Percentiles rank a stretch among this genome's conserved stretches.
Evolutionary conservation across 2,329 filamentous ascomycete species (phyloP).

Genomic region (Hirsutella thompsonii): DNA sequence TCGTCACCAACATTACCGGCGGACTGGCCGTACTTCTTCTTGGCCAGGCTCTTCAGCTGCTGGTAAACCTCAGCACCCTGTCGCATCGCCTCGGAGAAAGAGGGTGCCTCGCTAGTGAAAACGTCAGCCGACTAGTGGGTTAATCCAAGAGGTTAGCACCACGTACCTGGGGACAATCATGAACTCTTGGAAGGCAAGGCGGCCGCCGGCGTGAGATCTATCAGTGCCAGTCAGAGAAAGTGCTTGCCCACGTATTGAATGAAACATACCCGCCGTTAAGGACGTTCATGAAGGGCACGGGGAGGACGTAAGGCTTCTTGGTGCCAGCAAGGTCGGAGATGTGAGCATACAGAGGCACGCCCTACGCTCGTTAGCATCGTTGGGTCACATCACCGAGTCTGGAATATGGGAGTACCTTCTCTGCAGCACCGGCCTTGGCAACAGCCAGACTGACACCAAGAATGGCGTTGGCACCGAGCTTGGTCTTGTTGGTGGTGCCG

Average conservation of each 20-base stretch:
- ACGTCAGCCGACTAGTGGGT: constrained; percentile 1
- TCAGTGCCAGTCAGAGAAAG: constrained; percentile 7
- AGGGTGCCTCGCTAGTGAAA: constrained; percentile 54
- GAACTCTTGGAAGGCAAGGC: constrained; percentile 91
- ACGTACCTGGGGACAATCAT: constrained; percentile 79
- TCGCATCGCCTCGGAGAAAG: constrained; percentile 91
- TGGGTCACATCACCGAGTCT: not conserved
- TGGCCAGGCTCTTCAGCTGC: constrained; percentile 88
- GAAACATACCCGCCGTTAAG: constrained; percentile 56
- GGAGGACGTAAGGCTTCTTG: constrained; percentile 84
- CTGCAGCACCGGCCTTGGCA: constrained; percentile 79
- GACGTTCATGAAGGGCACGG: constrained; percentile 89
- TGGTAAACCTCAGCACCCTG: constrained; percentile 98
- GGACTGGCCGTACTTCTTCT: constrained; percentile 99
- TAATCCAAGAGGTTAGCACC: not conserved
- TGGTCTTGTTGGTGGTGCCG: constrained; percentile 75
- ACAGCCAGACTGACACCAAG: constrained; percentile 74
- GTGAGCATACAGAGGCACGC: constrained; percentile 76
- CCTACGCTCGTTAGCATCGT: constrained; percentile 23
- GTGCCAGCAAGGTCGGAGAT: constrained; percentile 78
- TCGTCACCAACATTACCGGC: constrained; percentile 98
- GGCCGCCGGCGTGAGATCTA: constrained; percentile 91
- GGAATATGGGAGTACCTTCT: constrained; percentile 46
- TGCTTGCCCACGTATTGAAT: not conserved
- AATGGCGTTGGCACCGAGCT: constrained; percentile 80